A percentile compares a stretch with the other conserved stretches of the same genome.
These are phyloP conservation scores for Galeopsis tetrahit DNA, from an alignment of 257 asterid species.

Conservation along the genomic window DNA sequence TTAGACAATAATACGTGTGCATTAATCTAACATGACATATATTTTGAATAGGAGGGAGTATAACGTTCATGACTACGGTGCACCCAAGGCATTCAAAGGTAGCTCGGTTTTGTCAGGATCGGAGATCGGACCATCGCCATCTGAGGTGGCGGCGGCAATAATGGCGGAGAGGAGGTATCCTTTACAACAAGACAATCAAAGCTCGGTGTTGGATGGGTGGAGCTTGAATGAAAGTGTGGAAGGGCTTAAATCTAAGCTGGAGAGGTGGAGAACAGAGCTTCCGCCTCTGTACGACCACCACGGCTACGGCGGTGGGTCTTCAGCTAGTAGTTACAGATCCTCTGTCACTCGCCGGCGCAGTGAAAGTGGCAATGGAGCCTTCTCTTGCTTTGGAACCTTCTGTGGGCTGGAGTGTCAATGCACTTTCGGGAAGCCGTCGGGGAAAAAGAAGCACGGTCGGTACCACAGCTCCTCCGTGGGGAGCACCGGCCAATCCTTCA, in stretches of 20 bases:
- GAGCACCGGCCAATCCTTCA: slow-evolving; percentile 36
- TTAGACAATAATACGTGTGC: no score
- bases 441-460: slow-evolving; percentile 26
- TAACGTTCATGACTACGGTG: slow-evolving; percentile 4
- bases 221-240: slow-evolving; percentile 63
- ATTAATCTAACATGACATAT: no score
- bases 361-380: slow-evolving; percentile 38
- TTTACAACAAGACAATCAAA: slow-evolving; percentile 45
- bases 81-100: slow-evolving; percentile 28
- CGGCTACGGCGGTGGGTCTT: slow-evolving; percentile 35
- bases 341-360: slow-evolving; percentile 31
- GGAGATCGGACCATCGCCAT: slow-evolving; percentile 75
- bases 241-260: slow-evolving; percentile 72
- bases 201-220: slow-evolving; percentile 76
- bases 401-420: slow-evolving; percentile 63
- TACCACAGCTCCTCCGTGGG: slow-evolving; percentile 42
- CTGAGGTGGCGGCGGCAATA: slow-evolving; percentile 62
- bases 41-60: no score
- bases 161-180: slow-evolving; percentile 56
- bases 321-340: slow-evolving; percentile 40
- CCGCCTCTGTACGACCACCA: slow-evolving; percentile 51
- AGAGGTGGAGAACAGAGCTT: slow-evolving; percentile 68
- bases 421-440: slow-evolving; percentile 52
- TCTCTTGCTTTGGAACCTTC: slow-evolving; percentile 65
- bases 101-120: slow-evolving; percentile 45